phyloP scores from a whole-genome alignment of 164 flowering plant genomes.

The Echeveria elegans region DNA sequence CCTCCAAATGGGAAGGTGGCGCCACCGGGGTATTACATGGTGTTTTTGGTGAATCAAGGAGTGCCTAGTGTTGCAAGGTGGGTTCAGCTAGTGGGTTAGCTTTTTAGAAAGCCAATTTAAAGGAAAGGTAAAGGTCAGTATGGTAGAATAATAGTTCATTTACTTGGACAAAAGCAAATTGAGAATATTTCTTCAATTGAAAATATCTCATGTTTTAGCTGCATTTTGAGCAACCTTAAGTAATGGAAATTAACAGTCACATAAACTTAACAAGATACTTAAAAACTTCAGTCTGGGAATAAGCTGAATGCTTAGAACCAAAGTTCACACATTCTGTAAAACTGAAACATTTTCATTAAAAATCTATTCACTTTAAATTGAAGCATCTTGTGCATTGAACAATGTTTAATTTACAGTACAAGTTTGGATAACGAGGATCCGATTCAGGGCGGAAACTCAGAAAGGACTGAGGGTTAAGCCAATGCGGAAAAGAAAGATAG shows the following conservation, averaged over 20 bases:
- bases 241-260: background rate
- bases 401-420: background rate
- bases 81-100: conserved; percentile 37
- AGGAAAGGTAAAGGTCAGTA: background rate
- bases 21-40: conserved; percentile 92
- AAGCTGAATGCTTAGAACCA: background rate
- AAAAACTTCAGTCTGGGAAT: background rate
- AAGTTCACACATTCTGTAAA: background rate
- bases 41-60: conserved; percentile 73
- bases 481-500: background rate
- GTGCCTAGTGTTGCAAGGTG: conserved; percentile 84
- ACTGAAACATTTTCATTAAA: background rate
- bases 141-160: background rate
- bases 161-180: too few relatives aligned
- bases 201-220: background rate
- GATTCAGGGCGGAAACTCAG: too few relatives aligned
- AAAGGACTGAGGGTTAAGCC: background rate
- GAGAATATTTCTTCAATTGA: too few relatives aligned
- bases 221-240: background rate
- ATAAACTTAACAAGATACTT: background rate
- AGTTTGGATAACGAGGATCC: background rate
- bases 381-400: background rate
- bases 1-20: conserved; percentile 63
- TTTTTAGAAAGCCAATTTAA: background rate
- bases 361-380: background rate